These are phyloP conservation scores for Populus hybrid DNA, from an alignment of 441 rosid species.

Conservation along the genomic window DNA sequence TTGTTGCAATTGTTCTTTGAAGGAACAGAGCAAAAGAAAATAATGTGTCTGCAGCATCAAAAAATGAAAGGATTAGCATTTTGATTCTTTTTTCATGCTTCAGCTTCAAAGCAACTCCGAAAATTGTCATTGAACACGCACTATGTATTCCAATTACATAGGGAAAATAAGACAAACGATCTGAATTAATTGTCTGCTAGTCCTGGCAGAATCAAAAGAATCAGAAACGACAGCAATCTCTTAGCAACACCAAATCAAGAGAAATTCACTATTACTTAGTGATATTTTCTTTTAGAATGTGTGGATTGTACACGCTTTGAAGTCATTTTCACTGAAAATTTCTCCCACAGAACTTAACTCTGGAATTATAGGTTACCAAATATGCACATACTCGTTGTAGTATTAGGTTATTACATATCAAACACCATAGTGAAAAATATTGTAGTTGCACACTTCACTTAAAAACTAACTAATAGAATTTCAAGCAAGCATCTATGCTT, in stretches of 20 bases:
- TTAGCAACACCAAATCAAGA: too few species aligned
- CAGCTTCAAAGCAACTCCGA: neutral
- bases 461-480: neutral
- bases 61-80: constrained; percentile 13
- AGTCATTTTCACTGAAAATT: too few species aligned
- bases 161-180: neutral
- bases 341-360: too few species aligned
- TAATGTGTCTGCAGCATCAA: constrained; percentile 70
- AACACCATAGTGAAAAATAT: too few species aligned
- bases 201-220: neutral
- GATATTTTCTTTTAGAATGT: too few species aligned
- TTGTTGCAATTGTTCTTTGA: constrained; percentile 97
- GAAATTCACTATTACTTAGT: too few species aligned
- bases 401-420: too few species aligned
- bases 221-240: neutral
- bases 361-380: too few species aligned
- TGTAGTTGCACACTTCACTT: too few species aligned
- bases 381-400: too few species aligned
- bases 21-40: constrained; percentile 89
- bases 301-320: too few species aligned
- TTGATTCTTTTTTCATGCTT: neutral
- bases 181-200: neutral
- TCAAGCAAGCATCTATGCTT: neutral
- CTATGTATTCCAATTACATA: neutral
- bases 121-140: neutral